Evolutionary conservation across 768 basidiomycete genomes (phyloP), one percentile per base, ranked within the genome.

Genomic region (Rickenella mellea): DNA sequence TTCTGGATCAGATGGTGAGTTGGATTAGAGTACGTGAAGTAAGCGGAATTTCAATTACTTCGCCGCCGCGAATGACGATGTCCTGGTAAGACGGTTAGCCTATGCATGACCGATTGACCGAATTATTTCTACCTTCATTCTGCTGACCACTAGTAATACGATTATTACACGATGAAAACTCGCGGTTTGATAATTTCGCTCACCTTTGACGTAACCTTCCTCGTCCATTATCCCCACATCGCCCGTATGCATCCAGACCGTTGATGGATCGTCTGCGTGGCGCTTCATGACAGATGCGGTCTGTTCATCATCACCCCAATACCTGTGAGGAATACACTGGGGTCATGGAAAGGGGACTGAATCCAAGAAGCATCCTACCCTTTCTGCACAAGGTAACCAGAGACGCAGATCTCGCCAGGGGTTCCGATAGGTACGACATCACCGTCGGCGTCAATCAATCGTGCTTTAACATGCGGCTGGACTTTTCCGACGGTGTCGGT

Each of bases 21-120:
- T 5, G 7, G 12, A 28, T 19, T 9, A n/a, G 24, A 7, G 17
- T 20, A 31, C 38, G 35, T 30, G 5, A 28, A 27, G 29, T 24
- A 31, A 22, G 6, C 4, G 21, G 27, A 9, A 6, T 3, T 36
- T 4, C 14, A 35, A 62, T 9, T 46, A 81, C 83, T 70, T 90
- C 87, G 48, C 87, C 87, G 14, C 85, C 87, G 15, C 87, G 80
- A 48, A 90, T 89, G 50, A 90, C 87, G 40, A 89, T 75, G 56
- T 90, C 87, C 76, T 83, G 42, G n/a, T 35, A 24, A 11, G 17
- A 27, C 27, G 12, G 11, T 10, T 36, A 17, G 24, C 2, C 3
- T 12, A 41, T 27, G 37, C 45, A 26, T 15, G 33, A 12, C 24
- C 19, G 22, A 38, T 20, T 40, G 5, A 26, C 12, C 19, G 3